Evolutionary conservation across 208 protist species (phyloP), one percentile per base, ranked within the genome.

Genomic region (Leishmania tarentolae): DNA sequence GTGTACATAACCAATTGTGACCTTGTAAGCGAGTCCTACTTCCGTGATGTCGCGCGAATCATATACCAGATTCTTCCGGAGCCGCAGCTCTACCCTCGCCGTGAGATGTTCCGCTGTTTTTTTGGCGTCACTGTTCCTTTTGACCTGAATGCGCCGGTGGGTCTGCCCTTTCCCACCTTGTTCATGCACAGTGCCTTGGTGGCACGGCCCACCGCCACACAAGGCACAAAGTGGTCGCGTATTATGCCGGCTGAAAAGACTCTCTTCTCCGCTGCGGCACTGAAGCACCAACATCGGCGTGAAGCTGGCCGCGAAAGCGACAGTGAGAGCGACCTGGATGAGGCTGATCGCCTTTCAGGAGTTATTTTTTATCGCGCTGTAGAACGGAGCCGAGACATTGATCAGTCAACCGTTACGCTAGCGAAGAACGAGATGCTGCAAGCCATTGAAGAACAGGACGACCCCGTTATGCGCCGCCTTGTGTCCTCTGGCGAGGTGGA

Each of bases 1-100:
- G 93, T 98, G 66, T 96, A 96, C 85, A 87, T 98, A 37, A 90
- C 87, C 17, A 92, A 95, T 77, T 96, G 89, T 77, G 92, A 96
- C 47, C 56, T 81, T 8, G 93, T 92, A 11, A 87, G 79, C 2
- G 83, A 84, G 11, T 81, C 87, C 59, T 86, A 88, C 75, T 95
- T 95, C 71, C 92, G 95, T 57, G 91, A 95, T 19, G 87, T 97
- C 24, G 91, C 93, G 35, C 90, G 88, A 28, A 87, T 84, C 42
- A 46, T 98, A n/a, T 94, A 95, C 83, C 79, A 87, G 21, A 82
- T 98, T 21, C 76, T 79, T 47, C 93, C 95, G 0, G 92, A 98
- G 52, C 95, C 95, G 11, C 83, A 93, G 35, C 89, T 82, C 40
- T 97, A 89, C 75, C 95, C 95, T 35, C 88, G 93, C n/a, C 86